Evolutionary conservation across 2,329 filamentous ascomycete genomes (phyloP), one percentile per base, ranked within the genome.

Genomic region (Botrytis deweyae): DNA sequence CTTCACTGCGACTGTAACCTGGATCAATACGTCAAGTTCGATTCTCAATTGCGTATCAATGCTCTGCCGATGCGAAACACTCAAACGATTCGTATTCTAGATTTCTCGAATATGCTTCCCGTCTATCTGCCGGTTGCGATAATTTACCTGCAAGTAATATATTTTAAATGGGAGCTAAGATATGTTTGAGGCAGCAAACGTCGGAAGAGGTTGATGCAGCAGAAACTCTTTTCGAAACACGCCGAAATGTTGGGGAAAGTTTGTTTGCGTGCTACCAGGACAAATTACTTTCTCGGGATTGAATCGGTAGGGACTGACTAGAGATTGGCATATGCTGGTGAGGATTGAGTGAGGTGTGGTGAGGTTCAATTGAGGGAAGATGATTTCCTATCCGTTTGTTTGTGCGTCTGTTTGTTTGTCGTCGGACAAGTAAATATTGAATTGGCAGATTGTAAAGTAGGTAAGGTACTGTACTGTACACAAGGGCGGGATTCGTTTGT

Each of bases 261-360:
- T 25, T 65, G 62, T 44, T 46, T 65, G 62, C 40, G 62, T 65
- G 62, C 62, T 46, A 65, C 62, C 62, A 46, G 62, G n/a, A 46
- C 40, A 46, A 46, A 33, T 44, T 65, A 33, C 29, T 44, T 65
- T 14, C 40, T 33, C 40, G 40, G 62, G 18, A 46, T 29, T 33
- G 62, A 65, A 65, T 44, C 42, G 62, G 62, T 33, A 46, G 40
- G 40, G n/a, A 65, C 62, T 65, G 62, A 65, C 62, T 46, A 29
- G 40, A 46, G 18, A 46, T 46, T 65, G 62, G 62, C 62, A 44
- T 64, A 44, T 42, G 62, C 62, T 44, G 62, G 38, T 44, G 25
- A 44, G 36, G 36, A 4, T 14, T 16, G 25, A 18, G 12, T 22
- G 38, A 16, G 20, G 58, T 61, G 33, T 38, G 29, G 58, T 14